These are phyloP conservation scores for Talaromyces wortmannii DNA, from an alignment of 495 filamentous ascomycete species.

Conservation along the genomic window DNA sequence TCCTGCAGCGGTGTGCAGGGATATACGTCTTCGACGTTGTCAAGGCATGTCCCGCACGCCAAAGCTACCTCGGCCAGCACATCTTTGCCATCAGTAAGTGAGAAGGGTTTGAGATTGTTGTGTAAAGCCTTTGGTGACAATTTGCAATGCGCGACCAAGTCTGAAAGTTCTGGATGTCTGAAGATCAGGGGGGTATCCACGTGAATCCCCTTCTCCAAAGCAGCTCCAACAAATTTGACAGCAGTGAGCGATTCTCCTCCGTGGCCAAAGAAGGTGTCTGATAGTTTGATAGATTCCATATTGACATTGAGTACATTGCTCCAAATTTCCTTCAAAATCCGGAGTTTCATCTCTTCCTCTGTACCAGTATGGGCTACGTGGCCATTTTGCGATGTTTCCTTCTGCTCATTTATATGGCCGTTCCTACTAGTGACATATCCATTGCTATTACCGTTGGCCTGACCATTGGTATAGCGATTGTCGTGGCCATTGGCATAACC, in stretches of 20 bases:
- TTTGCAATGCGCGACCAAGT: constrained; percentile 18
- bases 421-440: too few species aligned
- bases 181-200: constrained; percentile 14
- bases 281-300: neutral
- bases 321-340: neutral
- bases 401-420: too few species aligned
- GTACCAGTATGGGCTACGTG: neutral
- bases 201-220: constrained; percentile 6
- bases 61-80: constrained; percentile 38
- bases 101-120: constrained; percentile 25
- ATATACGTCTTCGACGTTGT: constrained; percentile 45
- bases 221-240: constrained; percentile 37
- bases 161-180: constrained; percentile 4
- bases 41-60: constrained; percentile 29
- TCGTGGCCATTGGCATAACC: neutral
- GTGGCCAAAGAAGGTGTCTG: constrained; percentile 43
- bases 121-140: neutral
- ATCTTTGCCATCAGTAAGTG: constrained; percentile 27
- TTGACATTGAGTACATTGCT: neutral
- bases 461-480: neutral
- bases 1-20: constrained; percentile 52
- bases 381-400: neutral
- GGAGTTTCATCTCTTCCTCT: neutral
- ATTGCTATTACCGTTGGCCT: too few species aligned
- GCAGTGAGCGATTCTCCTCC: constrained; percentile 49